Evolutionary conservation across 2,329 filamentous ascomycete species (phyloP).

Genomic region (Paecilomyces niveus): DNA sequence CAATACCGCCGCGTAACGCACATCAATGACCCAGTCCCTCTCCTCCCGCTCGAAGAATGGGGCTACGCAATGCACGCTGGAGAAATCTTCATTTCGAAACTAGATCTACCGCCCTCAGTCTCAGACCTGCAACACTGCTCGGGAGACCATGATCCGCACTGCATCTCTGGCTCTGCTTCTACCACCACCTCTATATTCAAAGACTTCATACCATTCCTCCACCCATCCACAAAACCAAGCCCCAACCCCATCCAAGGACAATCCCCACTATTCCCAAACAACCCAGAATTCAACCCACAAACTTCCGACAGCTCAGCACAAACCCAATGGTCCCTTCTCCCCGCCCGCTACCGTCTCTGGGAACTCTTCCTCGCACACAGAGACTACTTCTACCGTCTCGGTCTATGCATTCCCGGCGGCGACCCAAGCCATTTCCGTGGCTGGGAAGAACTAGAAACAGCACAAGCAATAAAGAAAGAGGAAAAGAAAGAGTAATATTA

Average conservation of each 20-base stretch:
- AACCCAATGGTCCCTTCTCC: conserved; percentile 14
- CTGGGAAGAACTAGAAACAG: background rate
- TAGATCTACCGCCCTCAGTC: conserved; percentile 58
- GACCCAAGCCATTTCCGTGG: conserved; percentile 20
- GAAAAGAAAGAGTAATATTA: conserved; percentile 2
- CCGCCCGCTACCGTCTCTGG: conserved; percentile 71
- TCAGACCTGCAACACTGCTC: conserved; percentile 64
- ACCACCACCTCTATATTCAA: background rate
- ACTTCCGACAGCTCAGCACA: background rate
- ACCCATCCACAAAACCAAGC: background rate
- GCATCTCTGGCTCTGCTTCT: conserved; percentile 58
- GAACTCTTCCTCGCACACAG: conserved; percentile 87
- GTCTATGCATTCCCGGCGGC: conserved; percentile 78
- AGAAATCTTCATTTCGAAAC: conserved; percentile 77
- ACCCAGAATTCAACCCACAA: background rate
- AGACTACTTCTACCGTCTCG: conserved; percentile 94
- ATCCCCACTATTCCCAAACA: background rate
- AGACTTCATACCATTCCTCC: background rate
- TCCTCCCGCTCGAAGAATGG: conserved; percentile 82
- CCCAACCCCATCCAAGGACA: background rate
- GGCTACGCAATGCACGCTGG: conserved; percentile 78
- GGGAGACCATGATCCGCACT: conserved; percentile 64
- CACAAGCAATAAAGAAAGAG: conserved; percentile 5
- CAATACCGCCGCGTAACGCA: conserved; percentile 77
- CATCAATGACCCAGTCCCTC: conserved; percentile 75